Conservation (phyloP, 306 rosid genomes). For the Potentilla sterilis region DNA sequence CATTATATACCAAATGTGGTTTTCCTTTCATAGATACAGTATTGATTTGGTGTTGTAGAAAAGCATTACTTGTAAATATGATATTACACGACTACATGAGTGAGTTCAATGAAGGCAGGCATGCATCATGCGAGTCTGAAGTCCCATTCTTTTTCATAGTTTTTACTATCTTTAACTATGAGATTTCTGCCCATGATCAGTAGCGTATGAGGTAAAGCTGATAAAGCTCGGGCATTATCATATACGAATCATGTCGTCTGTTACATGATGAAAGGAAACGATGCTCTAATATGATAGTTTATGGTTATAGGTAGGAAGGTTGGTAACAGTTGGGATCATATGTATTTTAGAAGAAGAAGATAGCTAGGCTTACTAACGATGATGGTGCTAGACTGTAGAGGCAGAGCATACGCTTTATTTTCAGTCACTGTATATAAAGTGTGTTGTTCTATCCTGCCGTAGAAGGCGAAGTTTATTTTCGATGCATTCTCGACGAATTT, state of each 20-base stretch:
- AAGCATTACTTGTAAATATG: background rate
- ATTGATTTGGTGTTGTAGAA: background rate
- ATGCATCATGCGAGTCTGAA: background rate
- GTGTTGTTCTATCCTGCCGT: no score
- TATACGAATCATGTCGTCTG: constrained; percentile 1
- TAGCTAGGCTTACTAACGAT: no score
- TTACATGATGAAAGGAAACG: background rate
- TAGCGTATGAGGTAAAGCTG: no score
- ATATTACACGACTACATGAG: background rate
- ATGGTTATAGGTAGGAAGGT: background rate
- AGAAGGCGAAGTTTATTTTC: no score
- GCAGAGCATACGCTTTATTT: no score
- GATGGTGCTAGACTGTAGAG: no score
- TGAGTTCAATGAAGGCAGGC: background rate
- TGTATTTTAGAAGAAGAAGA: no score
- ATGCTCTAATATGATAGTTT: background rate
- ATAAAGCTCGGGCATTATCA: background rate
- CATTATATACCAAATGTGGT: background rate
- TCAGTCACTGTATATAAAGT: no score
- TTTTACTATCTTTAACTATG: background rate
- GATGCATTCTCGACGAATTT: background rate
- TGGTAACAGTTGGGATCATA: background rate
- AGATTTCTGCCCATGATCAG: background rate
- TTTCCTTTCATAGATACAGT: background rate
- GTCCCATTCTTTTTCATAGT: background rate